Base-by-base conservation (phyloP, 768 basidiomycete species). In the Russula emetica region DNA sequence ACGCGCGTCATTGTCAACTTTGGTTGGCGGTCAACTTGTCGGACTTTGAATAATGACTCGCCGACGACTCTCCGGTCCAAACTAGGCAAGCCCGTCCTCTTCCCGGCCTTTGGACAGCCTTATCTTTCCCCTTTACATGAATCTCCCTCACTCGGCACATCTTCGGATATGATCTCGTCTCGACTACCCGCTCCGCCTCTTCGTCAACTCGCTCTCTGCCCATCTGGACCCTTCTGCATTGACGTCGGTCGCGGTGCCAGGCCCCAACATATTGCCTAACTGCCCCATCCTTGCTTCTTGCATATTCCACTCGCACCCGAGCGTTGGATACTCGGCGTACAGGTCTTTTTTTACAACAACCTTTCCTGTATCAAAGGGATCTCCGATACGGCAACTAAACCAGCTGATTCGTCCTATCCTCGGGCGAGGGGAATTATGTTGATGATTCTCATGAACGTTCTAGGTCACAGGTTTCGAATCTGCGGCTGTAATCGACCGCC, bases 1-100 rank as follows among this genome's bases (percentile, higher is more conserved):
- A 64, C 63, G 63, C 64, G 64, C 64, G 64, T 65, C 64, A 65
- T 55, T 24, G 16, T 55, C 24, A n/a, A 20, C 24, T 28, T 18
- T 24, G n/a, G 20, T 18, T 10, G 4, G 13, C 2, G 10, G 47
- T 44, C 4, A 22, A 1, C 38, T 38, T 8, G 52, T 56, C 63
- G 59, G 63, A 55, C 52, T 60, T 61, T 56, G 10, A 64, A 64
- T 2, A 1, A 34, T 18, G 22, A 24, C 9, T 44, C 58, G 8
- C 64, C 64, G 64, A 57, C 22, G 49, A 61, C 26, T 65, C 59
- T 3, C 64, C 63, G 63, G 11, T 2, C 53, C 28, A 63, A 53
- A 53, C 55, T 42, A 51, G 49, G 54, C 34, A 47, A 34, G 1
- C 55, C 30, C 7, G 0, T 44, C 45, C 14, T 5, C 4, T 18